Base-by-base conservation (phyloP, 2,329 filamentous ascomycete genomes). In the Ophiognomonia clavigignenti-juglandacearum region DNA sequence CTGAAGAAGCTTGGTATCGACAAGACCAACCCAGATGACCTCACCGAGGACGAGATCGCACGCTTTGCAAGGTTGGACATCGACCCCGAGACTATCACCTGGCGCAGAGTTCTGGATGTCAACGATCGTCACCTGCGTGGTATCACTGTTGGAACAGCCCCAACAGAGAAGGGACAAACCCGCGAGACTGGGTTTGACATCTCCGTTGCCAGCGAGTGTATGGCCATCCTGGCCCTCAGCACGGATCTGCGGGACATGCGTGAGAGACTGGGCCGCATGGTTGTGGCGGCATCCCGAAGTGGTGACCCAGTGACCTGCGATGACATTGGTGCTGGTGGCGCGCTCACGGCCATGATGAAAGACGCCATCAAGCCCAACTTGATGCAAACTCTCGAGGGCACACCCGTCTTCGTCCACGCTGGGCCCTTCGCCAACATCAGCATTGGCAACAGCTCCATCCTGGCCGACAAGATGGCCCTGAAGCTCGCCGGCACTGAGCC, bases 401-500 rank as follows among this genome's bases (percentile, higher is more conserved):
- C 93, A 7, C 93, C 93, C 0, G 93, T 97, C 3, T 95, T 98
- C 62, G 93, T 98, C 13, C 93, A 98, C 62, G 93, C 93, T 19
- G 93, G 93, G 4, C 93, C 93, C 14, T 98, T 98, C 60, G 93
- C 93, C 62, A 98, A 98, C 68, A 98, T 98, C 65, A 92, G 86
- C 67, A 97, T 98, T 55, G 93, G 93, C 41, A 93, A 95, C 66
- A 96, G 88, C 69, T 96, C 91, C 8, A 88, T 97, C 48, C 77
- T 98, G 49, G 92, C 93, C 14, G 93, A 97, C 66, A 95, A 91
- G 71, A 82, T 98, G 64, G 93, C 93, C 1, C 75, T 98, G 55
- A 98, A 98, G 77, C 84, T 98, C 54, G 87, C 90, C 4, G 93
- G 93, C 61, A 96, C 92, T 2, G 93, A 98, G 69, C 78, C 83